phyloP scores from a whole-genome alignment of 805 yeast species.

The Trichomonascus vanleenenianus region DNA sequence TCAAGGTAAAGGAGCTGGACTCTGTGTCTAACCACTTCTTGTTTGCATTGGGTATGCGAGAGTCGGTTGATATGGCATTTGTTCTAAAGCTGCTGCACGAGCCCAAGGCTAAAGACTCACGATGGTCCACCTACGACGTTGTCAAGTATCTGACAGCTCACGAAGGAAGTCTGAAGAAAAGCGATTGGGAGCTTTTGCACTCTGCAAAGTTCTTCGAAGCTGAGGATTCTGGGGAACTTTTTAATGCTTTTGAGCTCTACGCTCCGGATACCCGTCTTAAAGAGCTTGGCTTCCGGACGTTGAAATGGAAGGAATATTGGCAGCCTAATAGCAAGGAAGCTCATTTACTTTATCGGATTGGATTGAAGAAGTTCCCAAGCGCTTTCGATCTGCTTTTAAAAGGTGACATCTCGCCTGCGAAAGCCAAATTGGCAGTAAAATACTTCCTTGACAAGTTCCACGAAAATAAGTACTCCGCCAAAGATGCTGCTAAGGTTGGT shows the following conservation, averaged over 20 bases:
- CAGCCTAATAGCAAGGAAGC: conserved; percentile 22
- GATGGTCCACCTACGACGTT: conserved; percentile 31
- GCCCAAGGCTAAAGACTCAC: conserved; percentile 16
- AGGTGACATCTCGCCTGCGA: conserved; percentile 9
- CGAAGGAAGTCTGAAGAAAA: conserved; percentile 17
- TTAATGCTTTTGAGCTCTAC: conserved; percentile 23
- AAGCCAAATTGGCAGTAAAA: conserved; percentile 19
- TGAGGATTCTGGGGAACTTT: conserved; percentile 10
- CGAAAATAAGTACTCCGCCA: conserved; percentile 16
- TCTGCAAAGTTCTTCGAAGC: conserved; percentile 25
- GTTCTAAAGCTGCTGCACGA: conserved; percentile 28
- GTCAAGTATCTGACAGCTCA: conserved; percentile 28
- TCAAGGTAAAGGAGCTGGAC: conserved; percentile 20
- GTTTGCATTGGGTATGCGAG: conserved; percentile 28
- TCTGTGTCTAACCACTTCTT: conserved; percentile 16
- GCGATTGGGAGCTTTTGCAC: conserved; percentile 27
- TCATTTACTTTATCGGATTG: conserved; percentile 24
- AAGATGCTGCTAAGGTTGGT: conserved; percentile 1
- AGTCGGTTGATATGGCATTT: conserved; percentile 32
- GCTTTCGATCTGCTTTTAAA: conserved; percentile 18
- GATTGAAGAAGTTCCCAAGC: conserved; percentile 24
- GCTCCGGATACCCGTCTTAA: conserved; percentile 25
- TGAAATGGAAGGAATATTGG: conserved; percentile 25
- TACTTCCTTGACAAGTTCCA: conserved; percentile 25
- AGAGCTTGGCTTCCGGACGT: conserved; percentile 23